Conservation (phyloP, 192 early-diverging fungal species). For the Coemansia erecta region DNA sequence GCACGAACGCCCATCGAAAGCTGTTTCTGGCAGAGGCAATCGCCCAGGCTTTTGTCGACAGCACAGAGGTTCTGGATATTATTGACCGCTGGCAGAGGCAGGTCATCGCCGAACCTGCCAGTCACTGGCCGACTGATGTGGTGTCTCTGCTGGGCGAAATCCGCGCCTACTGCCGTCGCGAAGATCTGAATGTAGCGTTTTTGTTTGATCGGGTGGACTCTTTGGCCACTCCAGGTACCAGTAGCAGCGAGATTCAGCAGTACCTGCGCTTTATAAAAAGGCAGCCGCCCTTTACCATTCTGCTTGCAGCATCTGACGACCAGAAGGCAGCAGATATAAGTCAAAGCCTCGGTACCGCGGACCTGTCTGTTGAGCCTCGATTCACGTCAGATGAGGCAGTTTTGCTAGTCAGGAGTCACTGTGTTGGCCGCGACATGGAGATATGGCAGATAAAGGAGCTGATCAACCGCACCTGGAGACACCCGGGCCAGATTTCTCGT, state of each 20-base stretch:
- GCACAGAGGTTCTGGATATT: conserved; percentile 7
- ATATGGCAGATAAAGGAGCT: conserved; percentile 19
- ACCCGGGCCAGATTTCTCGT: conserved; percentile 12
- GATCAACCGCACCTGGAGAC: conserved; percentile 16
- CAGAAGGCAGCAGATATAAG: conserved; percentile 9
- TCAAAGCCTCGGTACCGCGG: conserved; percentile 4
- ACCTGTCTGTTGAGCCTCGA: neutral
- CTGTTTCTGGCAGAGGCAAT: conserved; percentile 17
- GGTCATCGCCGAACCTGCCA: neutral
- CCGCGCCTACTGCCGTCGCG: conserved; percentile 9
- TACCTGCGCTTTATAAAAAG: conserved; percentile 11
- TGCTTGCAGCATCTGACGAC: conserved; percentile 24
- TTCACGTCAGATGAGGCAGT: conserved; percentile 13
- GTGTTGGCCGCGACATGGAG: neutral
- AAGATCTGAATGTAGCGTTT: conserved; percentile 9
- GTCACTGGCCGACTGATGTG: neutral
- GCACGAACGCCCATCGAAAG: neutral
- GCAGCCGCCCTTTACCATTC: neutral
- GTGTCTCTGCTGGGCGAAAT: conserved; percentile 6
- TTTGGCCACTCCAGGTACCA: neutral
- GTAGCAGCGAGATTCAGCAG: neutral
- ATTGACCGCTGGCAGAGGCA: conserved; percentile 11
- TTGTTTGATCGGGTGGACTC: conserved; percentile 18
- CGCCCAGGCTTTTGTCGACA: conserved; percentile 16
- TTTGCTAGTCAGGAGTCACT: neutral